Evolutionary conservation across 495 filamentous ascomycete species (phyloP), one percentile per base, ranked within the genome.

Genomic region (Podospora sp.): DNA sequence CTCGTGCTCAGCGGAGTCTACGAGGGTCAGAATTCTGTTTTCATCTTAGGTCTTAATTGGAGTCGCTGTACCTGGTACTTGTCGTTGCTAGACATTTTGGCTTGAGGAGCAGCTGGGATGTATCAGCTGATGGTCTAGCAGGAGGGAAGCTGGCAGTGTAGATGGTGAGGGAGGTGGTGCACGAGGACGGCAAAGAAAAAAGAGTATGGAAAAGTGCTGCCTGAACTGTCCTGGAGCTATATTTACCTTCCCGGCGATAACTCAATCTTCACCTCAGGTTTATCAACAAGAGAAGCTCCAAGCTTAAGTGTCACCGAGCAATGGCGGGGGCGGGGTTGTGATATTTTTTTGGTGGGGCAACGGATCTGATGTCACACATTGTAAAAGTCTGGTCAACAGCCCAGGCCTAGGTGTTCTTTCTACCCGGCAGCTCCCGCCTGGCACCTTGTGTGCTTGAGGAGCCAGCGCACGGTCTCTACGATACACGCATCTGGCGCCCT

Each of bases 1-100:
- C 91, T 87, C 74, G 87, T 85, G 73, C 86, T 88, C 69, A 93
- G 82, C 65, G 90, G 86, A 29, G 91, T 92, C 79, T 92, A 58
- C 11, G 6, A 20, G 29, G 84, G 73, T 80, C 16, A 63, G 65
- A 26, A 8, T 33, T 33, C 8, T 33, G 3, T 36, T 60, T 24
- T 16, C 61, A 18, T 7, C 40, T 53, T 25, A 49, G 18, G 33
- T 22, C 29, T 52, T 49, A 12, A 24, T 20, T 51, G 12, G 22
- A 46, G 56, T 7, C 22, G 21, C 12, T 63, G 20, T 65, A 67
- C 72, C 70, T 72, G 68, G 75, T 91, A 91, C 72, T 83, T 84
- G 79, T 90, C 86, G 78, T 87, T 85, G 78, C 76, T 84, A 51
- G 88, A 86, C 88, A 90, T 90, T 67, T 68, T 83, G 75, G 50